Conservation (phyloP, 129 eudicot species). For the Arctium minus region DNA sequence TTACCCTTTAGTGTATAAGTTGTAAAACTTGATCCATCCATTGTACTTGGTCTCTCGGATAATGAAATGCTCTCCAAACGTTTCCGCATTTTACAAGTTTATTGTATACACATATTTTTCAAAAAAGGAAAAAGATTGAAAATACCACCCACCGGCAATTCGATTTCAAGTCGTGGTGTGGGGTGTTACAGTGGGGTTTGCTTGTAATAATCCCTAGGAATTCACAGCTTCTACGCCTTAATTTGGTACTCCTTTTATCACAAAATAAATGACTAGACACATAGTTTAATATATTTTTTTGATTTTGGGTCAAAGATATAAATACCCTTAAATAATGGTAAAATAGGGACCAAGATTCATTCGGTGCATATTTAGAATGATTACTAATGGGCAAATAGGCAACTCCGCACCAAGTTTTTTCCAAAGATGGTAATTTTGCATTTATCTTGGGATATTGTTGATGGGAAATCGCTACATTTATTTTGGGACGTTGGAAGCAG, state of each 20-base stretch:
- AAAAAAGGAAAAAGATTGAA: background rate
- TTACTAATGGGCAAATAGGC: background rate
- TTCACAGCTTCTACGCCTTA: background rate
- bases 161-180: background rate
- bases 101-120: background rate
- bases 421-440: background rate
- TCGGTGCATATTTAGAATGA: background rate
- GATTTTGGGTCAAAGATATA: background rate
- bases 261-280: background rate
- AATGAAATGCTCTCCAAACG: background rate
- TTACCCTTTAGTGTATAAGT: background rate
- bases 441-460: background rate
- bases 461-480: background rate
- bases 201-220: background rate
- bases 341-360: background rate
- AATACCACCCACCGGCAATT: background rate
- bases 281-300: background rate
- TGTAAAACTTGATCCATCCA: background rate
- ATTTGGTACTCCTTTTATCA: background rate
- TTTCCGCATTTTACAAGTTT: background rate
- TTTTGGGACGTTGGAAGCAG: background rate
- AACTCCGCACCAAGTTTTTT: background rate
- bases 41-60: background rate
- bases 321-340: background rate
- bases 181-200: background rate